phyloP scores from a whole-genome alignment of 495 filamentous ascomycete genomes.

The Cercophora newfieldiana region DNA sequence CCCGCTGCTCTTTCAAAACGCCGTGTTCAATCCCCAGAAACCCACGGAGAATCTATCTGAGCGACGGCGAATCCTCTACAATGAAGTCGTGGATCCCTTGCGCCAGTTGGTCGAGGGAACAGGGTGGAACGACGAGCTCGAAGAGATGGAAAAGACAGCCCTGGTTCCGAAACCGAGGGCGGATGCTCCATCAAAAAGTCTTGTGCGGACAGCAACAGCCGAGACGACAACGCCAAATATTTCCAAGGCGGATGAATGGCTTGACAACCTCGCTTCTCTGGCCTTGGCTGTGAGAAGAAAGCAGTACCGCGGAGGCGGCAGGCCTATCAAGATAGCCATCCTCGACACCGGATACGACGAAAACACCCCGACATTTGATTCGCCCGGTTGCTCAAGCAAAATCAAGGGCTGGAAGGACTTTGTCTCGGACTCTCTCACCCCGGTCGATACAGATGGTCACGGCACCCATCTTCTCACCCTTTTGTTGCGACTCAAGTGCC shows the following conservation, averaged over 20 bases:
- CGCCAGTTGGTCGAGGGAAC: neutral
- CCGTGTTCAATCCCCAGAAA: conserved; percentile 1
- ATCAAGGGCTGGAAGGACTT: conserved; percentile 14
- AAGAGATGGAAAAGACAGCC: conserved; percentile 1
- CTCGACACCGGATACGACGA: conserved; percentile 5
- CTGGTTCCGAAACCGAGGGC: neutral
- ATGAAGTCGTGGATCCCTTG: conserved; percentile 9
- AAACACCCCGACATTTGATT: neutral
- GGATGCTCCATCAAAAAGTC: neutral
- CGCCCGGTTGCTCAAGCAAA: neutral
- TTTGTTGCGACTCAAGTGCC: conserved; percentile 9
- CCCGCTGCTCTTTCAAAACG: too few species aligned
- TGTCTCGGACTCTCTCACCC: neutral
- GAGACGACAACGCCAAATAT: neutral
- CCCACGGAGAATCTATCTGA: neutral
- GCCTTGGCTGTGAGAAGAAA: neutral
- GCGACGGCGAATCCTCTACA: neutral
- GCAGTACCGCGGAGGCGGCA: neutral
- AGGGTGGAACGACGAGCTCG: neutral
- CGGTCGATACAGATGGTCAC: conserved; percentile 19
- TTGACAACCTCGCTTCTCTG: neutral
- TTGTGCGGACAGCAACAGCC: neutral
- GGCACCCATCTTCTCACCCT: conserved; percentile 20
- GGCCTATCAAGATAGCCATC: neutral
- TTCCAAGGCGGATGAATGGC: neutral